Evolutionary conservation across 345 rosid species (phyloP).

Genomic region (Rhodomyrtus tomentosa): DNA sequence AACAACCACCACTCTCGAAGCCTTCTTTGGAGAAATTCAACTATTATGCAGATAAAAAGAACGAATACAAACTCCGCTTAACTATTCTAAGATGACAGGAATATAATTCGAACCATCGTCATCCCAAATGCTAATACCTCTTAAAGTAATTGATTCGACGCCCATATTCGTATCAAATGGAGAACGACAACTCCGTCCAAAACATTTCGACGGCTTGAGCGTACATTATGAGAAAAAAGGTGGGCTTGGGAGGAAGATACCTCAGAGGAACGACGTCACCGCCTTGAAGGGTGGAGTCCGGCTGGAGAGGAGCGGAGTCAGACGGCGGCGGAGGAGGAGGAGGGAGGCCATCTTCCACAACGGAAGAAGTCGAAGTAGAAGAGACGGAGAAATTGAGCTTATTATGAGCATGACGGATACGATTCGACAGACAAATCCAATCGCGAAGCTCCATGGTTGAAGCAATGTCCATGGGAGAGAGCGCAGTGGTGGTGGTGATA

Average conservation of each 20-base stretch:
- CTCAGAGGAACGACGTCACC: conserved; percentile 23
- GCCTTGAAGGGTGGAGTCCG: conserved; percentile 6
- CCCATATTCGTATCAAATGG: background rate
- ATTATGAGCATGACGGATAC: conserved; percentile 11
- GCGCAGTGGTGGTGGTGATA: background rate
- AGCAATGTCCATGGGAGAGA: conserved; percentile 1
- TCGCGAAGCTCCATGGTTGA: background rate
- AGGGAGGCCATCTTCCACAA: conserved; percentile 22
- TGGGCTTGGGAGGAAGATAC: conserved; percentile 3
- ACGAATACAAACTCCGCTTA: background rate
- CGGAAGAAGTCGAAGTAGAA: conserved; percentile 19
- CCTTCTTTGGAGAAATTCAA: background rate
- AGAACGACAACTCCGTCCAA: background rate
- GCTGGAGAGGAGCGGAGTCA: conserved; percentile 8
- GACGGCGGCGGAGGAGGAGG: background rate
- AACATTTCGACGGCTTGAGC: background rate
- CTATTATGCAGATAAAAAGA: background rate
- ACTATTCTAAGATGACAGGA: background rate
- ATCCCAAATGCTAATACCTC: background rate
- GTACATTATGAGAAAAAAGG: background rate
- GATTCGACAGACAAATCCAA: conserved; percentile 5
- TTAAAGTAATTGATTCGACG: background rate
- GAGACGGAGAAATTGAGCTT: conserved; percentile 19
- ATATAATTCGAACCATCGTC: background rate
- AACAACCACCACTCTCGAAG: background rate